Evolutionary conservation across 2,329 filamentous ascomycete genomes (phyloP).

Genomic region (Fusarium napiforme): DNA sequence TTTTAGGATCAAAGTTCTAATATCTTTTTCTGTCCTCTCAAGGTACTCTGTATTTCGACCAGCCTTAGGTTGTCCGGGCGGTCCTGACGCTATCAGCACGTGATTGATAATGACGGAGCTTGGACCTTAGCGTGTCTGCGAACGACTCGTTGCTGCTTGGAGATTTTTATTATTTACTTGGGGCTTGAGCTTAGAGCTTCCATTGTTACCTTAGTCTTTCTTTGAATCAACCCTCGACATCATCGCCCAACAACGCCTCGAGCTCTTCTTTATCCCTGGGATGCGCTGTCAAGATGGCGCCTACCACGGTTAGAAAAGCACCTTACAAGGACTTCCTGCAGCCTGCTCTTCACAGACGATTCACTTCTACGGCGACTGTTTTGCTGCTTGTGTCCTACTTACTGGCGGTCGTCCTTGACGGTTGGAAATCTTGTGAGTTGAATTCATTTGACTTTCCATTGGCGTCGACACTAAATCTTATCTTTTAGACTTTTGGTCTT

Average conservation of each 20-base stretch:
- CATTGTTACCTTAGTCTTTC: conserved; percentile 7
- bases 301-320: conserved; percentile 64
- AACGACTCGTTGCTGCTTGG: conserved; percentile 46
- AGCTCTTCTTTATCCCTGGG: conserved; percentile 47
- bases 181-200: conserved; percentile 25
- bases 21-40: too few relatives aligned
- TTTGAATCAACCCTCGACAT: conserved; percentile 24
- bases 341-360: conserved; percentile 86
- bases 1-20: too few relatives aligned
- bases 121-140: conserved; percentile 35
- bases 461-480: neutral
- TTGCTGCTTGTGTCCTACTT: conserved; percentile 78
- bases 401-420: conserved; percentile 75
- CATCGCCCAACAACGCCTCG: conserved; percentile 28
- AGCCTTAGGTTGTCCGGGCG: too few relatives aligned
- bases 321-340: conserved; percentile 91
- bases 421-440: conserved; percentile 74
- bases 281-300: conserved; percentile 63
- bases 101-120: conserved; percentile 41
- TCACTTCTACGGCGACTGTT: conserved; percentile 79
- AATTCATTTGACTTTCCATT: neutral
- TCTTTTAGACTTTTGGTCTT: conserved; percentile 78
- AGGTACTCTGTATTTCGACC: too few relatives aligned
- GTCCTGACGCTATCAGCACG: conserved; percentile 44
- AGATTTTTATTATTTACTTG: conserved; percentile 52